These are phyloP conservation scores for Nigrospora osmanthi DNA, from an alignment of 2,329 filamentous ascomycete species.

Conservation along the genomic window DNA sequence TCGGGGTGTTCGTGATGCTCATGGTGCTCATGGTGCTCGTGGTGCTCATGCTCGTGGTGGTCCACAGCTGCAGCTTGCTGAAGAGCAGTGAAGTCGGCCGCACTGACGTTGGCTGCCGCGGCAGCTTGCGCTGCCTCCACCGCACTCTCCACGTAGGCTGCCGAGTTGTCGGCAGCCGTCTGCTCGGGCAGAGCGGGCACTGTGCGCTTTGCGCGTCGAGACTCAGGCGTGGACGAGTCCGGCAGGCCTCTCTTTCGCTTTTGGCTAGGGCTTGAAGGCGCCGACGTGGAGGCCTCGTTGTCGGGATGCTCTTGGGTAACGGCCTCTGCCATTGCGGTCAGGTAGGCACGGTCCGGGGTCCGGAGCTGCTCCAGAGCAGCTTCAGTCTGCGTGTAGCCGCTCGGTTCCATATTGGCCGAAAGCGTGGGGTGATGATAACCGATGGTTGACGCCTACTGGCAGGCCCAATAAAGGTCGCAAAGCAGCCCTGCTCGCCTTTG, in stretches of 20 bases:
- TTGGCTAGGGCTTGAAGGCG: slow-evolving; percentile 34
- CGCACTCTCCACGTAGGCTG: slow-evolving; percentile 47
- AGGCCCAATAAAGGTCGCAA: neutral
- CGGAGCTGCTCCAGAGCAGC: slow-evolving; percentile 21
- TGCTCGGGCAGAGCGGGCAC: slow-evolving; percentile 33
- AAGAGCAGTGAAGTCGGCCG: slow-evolving; percentile 48
- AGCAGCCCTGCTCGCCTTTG: no score
- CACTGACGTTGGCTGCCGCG: slow-evolving; percentile 32
- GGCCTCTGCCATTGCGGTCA: slow-evolving; percentile 38
- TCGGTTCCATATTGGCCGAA: slow-evolving; percentile 18
- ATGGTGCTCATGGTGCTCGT: neutral
- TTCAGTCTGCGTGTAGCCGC: slow-evolving; percentile 22
- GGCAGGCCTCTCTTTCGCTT: slow-evolving; percentile 46
- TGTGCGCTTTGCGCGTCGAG: slow-evolving; percentile 41
- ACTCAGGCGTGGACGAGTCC: slow-evolving; percentile 38
- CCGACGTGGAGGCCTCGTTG: slow-evolving; percentile 25
- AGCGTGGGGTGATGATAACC: neutral
- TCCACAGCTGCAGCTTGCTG: slow-evolving; percentile 44
- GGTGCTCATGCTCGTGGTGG: slow-evolving; percentile 4
- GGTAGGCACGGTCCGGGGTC: slow-evolving; percentile 22
- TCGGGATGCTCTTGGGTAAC: slow-evolving; percentile 39
- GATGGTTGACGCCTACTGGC: neutral
- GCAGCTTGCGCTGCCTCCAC: slow-evolving; percentile 37
- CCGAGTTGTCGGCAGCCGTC: slow-evolving; percentile 29
- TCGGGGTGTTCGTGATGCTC: neutral